Evolutionary conservation across 192 early-diverging fungal genomes (phyloP), one percentile per base, ranked within the genome.

Genomic region (Backusella circina): DNA sequence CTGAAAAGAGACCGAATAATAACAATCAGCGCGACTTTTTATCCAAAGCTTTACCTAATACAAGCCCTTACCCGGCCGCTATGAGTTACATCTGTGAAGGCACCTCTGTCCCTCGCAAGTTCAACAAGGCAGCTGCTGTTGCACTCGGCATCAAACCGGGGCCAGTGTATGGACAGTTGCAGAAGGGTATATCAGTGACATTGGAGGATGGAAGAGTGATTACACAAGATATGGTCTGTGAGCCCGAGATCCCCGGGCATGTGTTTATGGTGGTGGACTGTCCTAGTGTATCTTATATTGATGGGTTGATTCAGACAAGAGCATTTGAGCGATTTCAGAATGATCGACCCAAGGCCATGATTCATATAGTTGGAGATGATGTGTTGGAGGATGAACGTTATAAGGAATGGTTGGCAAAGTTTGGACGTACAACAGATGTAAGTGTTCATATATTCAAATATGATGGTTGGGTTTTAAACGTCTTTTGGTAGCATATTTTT

Each of bases 71-170:
- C 7, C 75, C 84, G 5, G 78, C 67, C 3, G 87, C 85, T 1
- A 78, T 94, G 37, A 87, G 87, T 70, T 98, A 94, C 69, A 92
- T 96, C 13, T 90, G 90, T 73, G 86, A 89, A 73, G 91, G 93
- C 0, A 91, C 93, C 1, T 85, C 84, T 4, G 86, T 92, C 30
- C 89, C 87, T 0, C 94, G 95, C 28, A 97, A 96, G 75, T 96
- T 98, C 78, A 84, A 93, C 70, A 82, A 88, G 10, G 36, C 87
- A 33, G 88, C 87, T 0, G 95, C 95, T 10, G 38, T 79, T 26
- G 84, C 77, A 28, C 85, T 97, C 2, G 94, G 92, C 2, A 82
- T 96, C 0, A 84, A 84, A 61, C 87, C 90, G 0, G 95, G 95
- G 0, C 88, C 80, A 6, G 71, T 83, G 7, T 93, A 86, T 79